Evolutionary conservation across 371 early-diverging fungal species (phyloP), one percentile per base, ranked within the genome.

Genomic region (Rhizomucor pusillus): DNA sequence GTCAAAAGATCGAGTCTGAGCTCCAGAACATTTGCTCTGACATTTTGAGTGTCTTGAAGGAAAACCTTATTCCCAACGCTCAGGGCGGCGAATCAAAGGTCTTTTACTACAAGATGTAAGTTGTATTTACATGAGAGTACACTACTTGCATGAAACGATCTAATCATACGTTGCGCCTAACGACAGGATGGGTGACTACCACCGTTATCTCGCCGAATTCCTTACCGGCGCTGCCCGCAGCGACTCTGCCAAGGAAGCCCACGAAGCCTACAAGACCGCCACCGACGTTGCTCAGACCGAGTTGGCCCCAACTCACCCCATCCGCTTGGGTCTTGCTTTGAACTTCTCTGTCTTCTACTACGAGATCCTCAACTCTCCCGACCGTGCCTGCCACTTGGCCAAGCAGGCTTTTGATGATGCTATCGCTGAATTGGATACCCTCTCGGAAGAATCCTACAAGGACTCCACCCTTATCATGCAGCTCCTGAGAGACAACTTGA

Each of bases 331-430:
- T 50, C 88, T 99, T 57, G 97, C 98, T 55, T 86, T 99, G 66
- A 99, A 99, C 92, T 99, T 97, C 84, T 99, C 99, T n/a, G 99
- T 99, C 39, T 99, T 99, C 84, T 97, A 97, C 90, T 99, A 98
- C 77, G 99, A 99, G 84, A 99, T 99, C 69, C 84, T 97, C 69
- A 99, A 98, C 86, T 92, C 97, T 34, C 94, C 97, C 52, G 98
- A 97, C 76, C 90, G 93, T 68, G 99, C 99, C 25, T 98, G 99
- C 83, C 94, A 94, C 66, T 80, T 99, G 54, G 99, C 99, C 74
- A 98, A 97, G 82, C 91, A 92, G 71, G 99, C 99, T 7, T 99
- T 99, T 73, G 99, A 99, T 80, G 98, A 98, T 63, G 99, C 99
- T 65, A 99, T 99, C 77, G 70, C 74, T 46, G 99, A 98, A 79